Percentiles rank a stretch among this genome's conserved stretches.
These are phyloP conservation scores for Massarina eburnea DNA, from an alignment of 2,329 filamentous ascomycete genomes.

Conservation along the genomic window DNA sequence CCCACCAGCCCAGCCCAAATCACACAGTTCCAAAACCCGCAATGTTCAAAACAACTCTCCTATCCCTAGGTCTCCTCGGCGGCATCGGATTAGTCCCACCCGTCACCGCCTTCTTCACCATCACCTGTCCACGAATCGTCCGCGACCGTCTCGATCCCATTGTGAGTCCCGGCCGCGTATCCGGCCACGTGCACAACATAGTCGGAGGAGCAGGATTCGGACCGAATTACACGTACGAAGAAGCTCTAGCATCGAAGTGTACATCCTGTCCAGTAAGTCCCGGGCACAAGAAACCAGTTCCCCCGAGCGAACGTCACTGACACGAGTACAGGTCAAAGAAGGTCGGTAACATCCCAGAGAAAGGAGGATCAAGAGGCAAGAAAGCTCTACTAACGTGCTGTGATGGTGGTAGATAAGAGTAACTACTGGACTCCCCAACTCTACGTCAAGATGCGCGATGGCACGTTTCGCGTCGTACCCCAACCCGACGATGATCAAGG, in stretches of 20 bases:
- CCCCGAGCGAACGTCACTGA: background rate
- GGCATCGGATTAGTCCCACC: too few relatives aligned
- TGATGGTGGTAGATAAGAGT: constrained; percentile 2
- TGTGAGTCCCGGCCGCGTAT: constrained; percentile 60
- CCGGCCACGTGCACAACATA: constrained; percentile 69
- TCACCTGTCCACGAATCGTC: constrained; percentile 31
- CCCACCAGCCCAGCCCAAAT: too few relatives aligned
- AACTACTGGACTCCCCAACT: constrained; percentile 77
- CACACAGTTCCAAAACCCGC: too few relatives aligned
- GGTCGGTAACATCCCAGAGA: background rate
- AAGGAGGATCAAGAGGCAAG: too few relatives aligned
- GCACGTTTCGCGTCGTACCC: constrained; percentile 61
- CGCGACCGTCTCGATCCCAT: constrained; percentile 67
- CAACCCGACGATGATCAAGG: constrained; percentile 52
- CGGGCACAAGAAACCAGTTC: too few relatives aligned
- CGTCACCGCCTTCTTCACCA: constrained; percentile 29
- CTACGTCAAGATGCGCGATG: constrained; percentile 58
- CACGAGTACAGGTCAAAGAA: constrained; percentile 9
- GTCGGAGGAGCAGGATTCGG: constrained; percentile 71
- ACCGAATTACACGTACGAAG: constrained; percentile 61
- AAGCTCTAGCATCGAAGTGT: constrained; percentile 63
- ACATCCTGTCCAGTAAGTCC: constrained; percentile 63
- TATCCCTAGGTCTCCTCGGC: constrained; percentile 6
- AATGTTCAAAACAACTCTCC: background rate
- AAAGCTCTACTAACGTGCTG: background rate